Percentiles rank a stretch among this genome's conserved stretches.
phyloP scores from a whole-genome alignment of 78 protist genomes.

The slime mould (Dictyostelium discoideum) region dicty_2.7 NC_007089.4:4062501-4063000 shows the following conservation, averaged over 20 bases:
- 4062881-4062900: neutral
- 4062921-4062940: too few species aligned
- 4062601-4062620: neutral
- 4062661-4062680: neutral
- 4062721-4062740: neutral
- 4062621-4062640: neutral
- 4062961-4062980: too few species aligned
- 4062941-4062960: neutral
- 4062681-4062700: too few species aligned
- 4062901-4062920: too few species aligned
- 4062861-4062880: neutral
- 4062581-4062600: neutral
- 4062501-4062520: neutral
- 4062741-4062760: constrained; percentile 2
- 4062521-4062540: constrained; percentile 60
- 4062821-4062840: constrained; percentile 6
- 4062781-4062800: constrained; percentile 55
- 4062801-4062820: constrained; percentile 46
- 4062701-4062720: neutral
- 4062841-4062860: neutral
- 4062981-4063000: too few species aligned
- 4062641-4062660: neutral
- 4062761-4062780: neutral
- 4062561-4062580: constrained; percentile 57
- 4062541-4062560: constrained; percentile 88